Evolutionary conservation across 1,139 yeast species (phyloP).

Genomic region (Sugiyamaella sp.): DNA sequence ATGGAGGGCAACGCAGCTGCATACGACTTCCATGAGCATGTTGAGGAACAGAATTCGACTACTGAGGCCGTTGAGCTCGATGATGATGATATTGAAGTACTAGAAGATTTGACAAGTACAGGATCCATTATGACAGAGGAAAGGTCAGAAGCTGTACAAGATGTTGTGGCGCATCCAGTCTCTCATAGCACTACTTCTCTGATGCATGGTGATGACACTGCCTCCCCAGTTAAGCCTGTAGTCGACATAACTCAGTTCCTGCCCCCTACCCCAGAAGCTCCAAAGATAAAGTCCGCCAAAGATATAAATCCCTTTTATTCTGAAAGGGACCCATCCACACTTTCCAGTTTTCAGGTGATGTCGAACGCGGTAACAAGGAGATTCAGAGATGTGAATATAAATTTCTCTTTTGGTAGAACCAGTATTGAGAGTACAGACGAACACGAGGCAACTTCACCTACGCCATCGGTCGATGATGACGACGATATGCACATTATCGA

Average conservation of each 20-base stretch:
- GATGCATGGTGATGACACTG: neutral
- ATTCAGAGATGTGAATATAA: constrained; percentile 21
- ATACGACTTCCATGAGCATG: neutral
- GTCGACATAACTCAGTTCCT: constrained; percentile 9
- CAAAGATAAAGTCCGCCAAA: constrained; percentile 17
- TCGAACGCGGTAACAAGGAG: constrained; percentile 19
- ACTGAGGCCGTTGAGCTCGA: constrained; percentile 13
- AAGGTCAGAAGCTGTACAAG: constrained; percentile 1
- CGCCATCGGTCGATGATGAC: neutral
- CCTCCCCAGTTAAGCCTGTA: neutral
- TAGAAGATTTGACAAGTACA: constrained; percentile 5
- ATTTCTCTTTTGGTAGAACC: constrained; percentile 25
- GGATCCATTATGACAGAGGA: neutral
- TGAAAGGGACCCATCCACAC: constrained; percentile 7
- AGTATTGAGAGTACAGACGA: too few species aligned
- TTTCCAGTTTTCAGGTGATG: constrained; percentile 24
- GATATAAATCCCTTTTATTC: constrained; percentile 28
- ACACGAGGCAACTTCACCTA: too few species aligned
- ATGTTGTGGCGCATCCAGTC: neutral
- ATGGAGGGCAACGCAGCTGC: neutral
- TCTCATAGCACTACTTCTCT: neutral
- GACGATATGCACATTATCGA: neutral
- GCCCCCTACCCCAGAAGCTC: constrained; percentile 16
- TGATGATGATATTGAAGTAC: constrained; percentile 8
- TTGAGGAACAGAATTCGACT: neutral